A percentile compares a stretch with the other conserved stretches of the same genome.
These are phyloP conservation scores for Plasmodium cynomolgi DNA, from an alignment of 169 alveolate genomes.

Conservation along the genomic window DNA sequence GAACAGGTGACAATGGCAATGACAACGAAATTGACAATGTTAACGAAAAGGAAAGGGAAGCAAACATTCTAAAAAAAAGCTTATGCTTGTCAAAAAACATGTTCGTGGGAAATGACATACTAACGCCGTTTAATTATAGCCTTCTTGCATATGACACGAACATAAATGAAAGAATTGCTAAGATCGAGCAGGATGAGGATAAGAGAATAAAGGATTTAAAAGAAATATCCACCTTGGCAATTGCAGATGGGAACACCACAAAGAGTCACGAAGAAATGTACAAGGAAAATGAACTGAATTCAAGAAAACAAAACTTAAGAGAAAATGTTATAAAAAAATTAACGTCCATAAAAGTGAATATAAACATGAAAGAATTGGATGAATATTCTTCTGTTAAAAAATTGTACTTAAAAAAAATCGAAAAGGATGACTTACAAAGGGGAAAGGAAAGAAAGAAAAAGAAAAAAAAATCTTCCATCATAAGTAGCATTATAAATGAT, in stretches of 20 bases:
- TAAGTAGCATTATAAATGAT: slow-evolving; percentile 70
- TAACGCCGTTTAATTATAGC: slow-evolving; percentile 68
- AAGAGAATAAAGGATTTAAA: slow-evolving; percentile 30
- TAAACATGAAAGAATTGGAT: slow-evolving; percentile 70
- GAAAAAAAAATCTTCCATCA: slow-evolving; percentile 32
- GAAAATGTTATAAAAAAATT: slow-evolving; percentile 67
- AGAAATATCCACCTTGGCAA: slow-evolving; percentile 42
- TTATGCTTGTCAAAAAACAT: slow-evolving; percentile 55
- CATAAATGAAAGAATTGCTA: slow-evolving; percentile 39
- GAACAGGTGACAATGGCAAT: not conserved
- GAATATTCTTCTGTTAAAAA: slow-evolving; percentile 68
- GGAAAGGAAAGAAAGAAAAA: slow-evolving; percentile 54
- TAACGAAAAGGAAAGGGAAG: slow-evolving; percentile 16
- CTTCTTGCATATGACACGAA: slow-evolving; percentile 54
- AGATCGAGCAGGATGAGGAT: slow-evolving; percentile 24
- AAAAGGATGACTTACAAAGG: slow-evolving; percentile 19
- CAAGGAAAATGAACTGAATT: slow-evolving; percentile 68
- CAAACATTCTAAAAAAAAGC: slow-evolving; percentile 25
- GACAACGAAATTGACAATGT: not conserved
- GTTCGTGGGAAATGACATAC: slow-evolving; percentile 68
- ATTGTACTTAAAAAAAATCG: slow-evolving; percentile 45
- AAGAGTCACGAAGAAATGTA: slow-evolving; percentile 43
- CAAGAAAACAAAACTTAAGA: slow-evolving; percentile 36
- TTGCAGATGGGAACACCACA: slow-evolving; percentile 7
- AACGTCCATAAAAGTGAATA: slow-evolving; percentile 56